phyloP scores from a whole-genome alignment of 2,329 filamentous ascomycete genomes.

The Phaeosphaeria sp. region DNA sequence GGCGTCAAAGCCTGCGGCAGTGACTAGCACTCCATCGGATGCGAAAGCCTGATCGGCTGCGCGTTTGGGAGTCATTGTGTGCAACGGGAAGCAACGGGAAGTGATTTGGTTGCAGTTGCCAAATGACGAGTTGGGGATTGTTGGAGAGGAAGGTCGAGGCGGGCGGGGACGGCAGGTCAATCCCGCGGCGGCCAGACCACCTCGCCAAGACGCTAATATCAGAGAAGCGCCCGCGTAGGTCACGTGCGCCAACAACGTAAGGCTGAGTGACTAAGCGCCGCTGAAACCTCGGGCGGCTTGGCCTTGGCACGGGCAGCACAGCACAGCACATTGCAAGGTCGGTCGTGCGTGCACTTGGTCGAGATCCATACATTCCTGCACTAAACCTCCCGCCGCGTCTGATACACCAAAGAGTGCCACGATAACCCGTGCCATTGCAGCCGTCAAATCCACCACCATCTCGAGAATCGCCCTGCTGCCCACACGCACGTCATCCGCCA shows the following conservation, averaged over 20 bases:
- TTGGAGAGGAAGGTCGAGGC: conserved; percentile 12
- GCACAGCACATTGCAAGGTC: conserved; percentile 9
- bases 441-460: conserved; percentile 5
- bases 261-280: not conserved
- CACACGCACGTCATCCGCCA: conserved; percentile 46
- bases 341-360: not conserved
- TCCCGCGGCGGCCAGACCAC: not conserved
- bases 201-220: not conserved
- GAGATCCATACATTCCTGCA: conserved; percentile 22
- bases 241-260: not conserved
- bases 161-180: conserved; percentile 4
- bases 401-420: conserved; percentile 18
- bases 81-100: too few species aligned
- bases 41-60: conserved; percentile 21
- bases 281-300: not conserved
- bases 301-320: conserved; percentile 1
- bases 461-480: conserved; percentile 12
- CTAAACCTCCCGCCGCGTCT: conserved; percentile 24
- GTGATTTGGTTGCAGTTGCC: not conserved
- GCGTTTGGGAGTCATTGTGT: conserved; percentile 24
- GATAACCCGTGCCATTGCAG: conserved; percentile 6
- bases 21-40: conserved; percentile 8
- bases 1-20: conserved; percentile 17
- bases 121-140: not conserved
- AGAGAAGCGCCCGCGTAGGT: not conserved